phyloP scores from a whole-genome alignment of 208 protist species.

The Acanthamoeba royreba region DNA sequence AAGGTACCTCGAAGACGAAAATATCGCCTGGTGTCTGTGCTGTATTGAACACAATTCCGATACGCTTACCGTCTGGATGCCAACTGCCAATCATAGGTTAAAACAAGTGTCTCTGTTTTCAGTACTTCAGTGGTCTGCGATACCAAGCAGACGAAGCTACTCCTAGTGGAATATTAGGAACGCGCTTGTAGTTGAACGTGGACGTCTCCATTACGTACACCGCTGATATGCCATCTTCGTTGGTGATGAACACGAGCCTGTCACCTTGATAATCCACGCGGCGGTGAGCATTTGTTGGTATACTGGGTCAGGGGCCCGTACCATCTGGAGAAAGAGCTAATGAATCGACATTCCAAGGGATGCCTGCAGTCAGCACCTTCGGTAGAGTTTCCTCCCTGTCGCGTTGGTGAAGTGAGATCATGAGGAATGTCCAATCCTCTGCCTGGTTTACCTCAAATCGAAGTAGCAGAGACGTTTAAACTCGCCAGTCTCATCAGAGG shows the following conservation, averaged over 20 bases:
- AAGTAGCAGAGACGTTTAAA: background rate
- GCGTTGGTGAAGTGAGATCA: background rate
- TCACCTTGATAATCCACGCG: background rate
- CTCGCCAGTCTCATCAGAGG: background rate
- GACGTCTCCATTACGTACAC: conserved; percentile 1
- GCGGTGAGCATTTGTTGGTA: background rate
- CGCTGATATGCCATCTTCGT: background rate
- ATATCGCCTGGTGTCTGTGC: conserved; percentile 1
- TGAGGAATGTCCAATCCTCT: too few species aligned
- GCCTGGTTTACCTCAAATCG: background rate
- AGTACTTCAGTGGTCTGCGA: too few species aligned
- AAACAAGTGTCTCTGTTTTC: too few species aligned
- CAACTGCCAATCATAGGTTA: too few species aligned
- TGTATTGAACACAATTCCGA: background rate
- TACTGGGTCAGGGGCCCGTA: background rate
- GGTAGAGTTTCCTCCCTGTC: background rate
- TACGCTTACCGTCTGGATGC: background rate
- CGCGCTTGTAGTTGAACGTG: background rate
- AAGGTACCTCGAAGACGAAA: background rate
- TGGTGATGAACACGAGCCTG: background rate
- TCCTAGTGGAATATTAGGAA: background rate
- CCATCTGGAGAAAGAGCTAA: background rate
- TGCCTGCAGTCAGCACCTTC: background rate
- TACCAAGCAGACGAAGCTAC: background rate
- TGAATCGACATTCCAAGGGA: background rate